Conservation (phyloP, 139 green algal genomes). For the Mesotaenium endlicherianum region DNA sequence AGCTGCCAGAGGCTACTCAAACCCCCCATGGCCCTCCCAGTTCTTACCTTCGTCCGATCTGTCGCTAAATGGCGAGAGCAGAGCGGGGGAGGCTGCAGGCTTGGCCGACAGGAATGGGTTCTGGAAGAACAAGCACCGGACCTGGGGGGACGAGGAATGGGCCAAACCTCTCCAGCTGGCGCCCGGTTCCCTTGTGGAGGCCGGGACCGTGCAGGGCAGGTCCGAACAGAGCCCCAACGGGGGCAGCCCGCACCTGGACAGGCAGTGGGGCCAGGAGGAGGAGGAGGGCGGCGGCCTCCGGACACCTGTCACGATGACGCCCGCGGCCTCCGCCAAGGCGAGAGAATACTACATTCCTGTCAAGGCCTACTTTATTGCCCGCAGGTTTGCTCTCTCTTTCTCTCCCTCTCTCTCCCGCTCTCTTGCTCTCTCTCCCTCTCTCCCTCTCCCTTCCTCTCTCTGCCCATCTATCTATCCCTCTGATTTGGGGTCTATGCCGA, state of each 20-base stretch:
- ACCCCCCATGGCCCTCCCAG: too few species aligned
- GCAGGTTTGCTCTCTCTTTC: slow-evolving; percentile 19
- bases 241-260: not conserved
- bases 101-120: too few species aligned
- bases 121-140: not conserved
- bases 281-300: not conserved
- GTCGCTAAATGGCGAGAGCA: too few species aligned
- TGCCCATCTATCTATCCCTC: too few species aligned
- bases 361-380: slow-evolving; percentile 33
- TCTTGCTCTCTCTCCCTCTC: not conserved
- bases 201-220: not conserved
- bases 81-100: too few species aligned
- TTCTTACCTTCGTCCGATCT: too few species aligned
- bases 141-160: slow-evolving; percentile 1
- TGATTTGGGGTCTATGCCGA: too few species aligned
- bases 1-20: too few species aligned
- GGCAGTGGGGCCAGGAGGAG: not conserved
- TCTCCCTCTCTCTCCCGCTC: not conserved
- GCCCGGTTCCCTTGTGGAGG: not conserved
- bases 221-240: not conserved
- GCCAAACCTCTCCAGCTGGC: not conserved
- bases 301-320: not conserved
- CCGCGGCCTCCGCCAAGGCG: not conserved
- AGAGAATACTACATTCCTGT: slow-evolving; percentile 34
- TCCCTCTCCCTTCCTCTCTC: not conserved